Evolutionary conservation across 2,329 filamentous ascomycete species (phyloP).

Genomic region (Rhynchosporium agropyri): DNA sequence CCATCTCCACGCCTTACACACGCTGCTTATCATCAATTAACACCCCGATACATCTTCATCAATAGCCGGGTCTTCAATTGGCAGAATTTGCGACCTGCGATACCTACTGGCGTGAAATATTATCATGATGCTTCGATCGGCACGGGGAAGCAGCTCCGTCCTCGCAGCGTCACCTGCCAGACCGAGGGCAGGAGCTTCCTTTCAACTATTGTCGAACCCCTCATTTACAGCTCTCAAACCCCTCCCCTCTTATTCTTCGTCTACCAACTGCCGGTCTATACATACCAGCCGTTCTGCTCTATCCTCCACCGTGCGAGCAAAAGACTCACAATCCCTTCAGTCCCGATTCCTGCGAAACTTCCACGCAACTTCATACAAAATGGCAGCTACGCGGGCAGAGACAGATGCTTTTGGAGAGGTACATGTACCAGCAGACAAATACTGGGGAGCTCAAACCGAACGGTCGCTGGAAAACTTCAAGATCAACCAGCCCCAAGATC

Average conservation of each 20-base stretch:
- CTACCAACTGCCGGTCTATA: constrained; percentile 24
- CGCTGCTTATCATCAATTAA: background rate
- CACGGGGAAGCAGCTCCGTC: constrained; percentile 31
- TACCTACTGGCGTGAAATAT: constrained; percentile 14
- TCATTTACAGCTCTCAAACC: constrained; percentile 22
- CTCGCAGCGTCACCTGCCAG: constrained; percentile 35
- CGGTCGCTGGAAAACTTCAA: constrained; percentile 96
- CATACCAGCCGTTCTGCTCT: constrained; percentile 19
- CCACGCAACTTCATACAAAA: constrained; percentile 40
- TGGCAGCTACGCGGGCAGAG: constrained; percentile 72
- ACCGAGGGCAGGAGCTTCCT: constrained; percentile 31
- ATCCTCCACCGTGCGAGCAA: constrained; percentile 21
- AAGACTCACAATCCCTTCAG: constrained; percentile 24
- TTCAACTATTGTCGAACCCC: constrained; percentile 15
- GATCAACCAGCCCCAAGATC: constrained; percentile 99
- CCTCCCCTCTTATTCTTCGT: constrained; percentile 21
- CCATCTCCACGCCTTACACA: background rate
- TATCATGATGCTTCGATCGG: constrained; percentile 37
- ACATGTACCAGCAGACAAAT: constrained; percentile 87
- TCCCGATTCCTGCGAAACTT: constrained; percentile 38
- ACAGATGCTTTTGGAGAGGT: constrained; percentile 98
- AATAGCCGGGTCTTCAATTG: constrained; percentile 21
- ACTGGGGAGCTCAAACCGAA: constrained; percentile 98
- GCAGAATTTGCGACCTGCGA: constrained; percentile 11
- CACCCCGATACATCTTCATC: background rate